A percentile compares a stretch with the other conserved stretches of the same genome.
These are phyloP conservation scores for Zychaea mexicana DNA, from an alignment of 371 early-diverging fungal genomes.

Conservation along the genomic window DNA sequence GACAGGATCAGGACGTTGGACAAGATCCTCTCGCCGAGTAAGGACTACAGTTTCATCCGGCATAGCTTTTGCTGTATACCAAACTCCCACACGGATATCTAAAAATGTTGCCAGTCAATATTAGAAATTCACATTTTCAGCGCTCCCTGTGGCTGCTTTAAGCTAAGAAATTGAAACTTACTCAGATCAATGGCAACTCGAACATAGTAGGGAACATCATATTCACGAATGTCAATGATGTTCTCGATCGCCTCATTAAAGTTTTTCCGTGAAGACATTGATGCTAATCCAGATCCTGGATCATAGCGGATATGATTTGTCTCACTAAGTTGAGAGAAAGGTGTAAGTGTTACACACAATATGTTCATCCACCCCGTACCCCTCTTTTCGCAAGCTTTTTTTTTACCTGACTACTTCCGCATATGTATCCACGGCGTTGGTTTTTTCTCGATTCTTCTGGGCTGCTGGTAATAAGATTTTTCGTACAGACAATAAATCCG, in stretches of 20 bases:
- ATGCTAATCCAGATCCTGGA: constrained; percentile 10
- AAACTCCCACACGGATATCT: constrained; percentile 95
- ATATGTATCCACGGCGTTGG: constrained; percentile 63
- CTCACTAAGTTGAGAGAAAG: constrained; percentile 14
- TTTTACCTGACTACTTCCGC: constrained; percentile 54
- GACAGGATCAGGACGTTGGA: constrained; percentile 96
- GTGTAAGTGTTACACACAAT: background rate
- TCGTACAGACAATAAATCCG: constrained; percentile 79
- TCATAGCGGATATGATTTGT: constrained; percentile 38
- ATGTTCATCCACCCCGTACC: too few species aligned
- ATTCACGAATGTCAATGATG: constrained; percentile 91
- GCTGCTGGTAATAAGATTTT: constrained; percentile 72
- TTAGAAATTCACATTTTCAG: too few species aligned
- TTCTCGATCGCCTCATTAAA: constrained; percentile 51
- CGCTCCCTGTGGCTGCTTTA: too few species aligned
- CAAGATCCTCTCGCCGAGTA: constrained; percentile 75
- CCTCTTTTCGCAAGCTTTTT: too few species aligned
- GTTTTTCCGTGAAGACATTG: constrained; percentile 36
- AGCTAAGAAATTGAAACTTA: constrained; percentile 24
- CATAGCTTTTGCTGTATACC: constrained; percentile 83
- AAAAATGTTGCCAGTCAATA: constrained; percentile 7
- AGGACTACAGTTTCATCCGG: constrained; percentile 62
- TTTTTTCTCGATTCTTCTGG: constrained; percentile 68
- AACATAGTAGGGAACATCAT: constrained; percentile 92
- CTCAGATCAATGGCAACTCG: constrained; percentile 93